These are phyloP conservation scores for Oropetium thomaeum DNA, from an alignment of 176 grass and related monocot species.

Conservation along the genomic window DNA sequence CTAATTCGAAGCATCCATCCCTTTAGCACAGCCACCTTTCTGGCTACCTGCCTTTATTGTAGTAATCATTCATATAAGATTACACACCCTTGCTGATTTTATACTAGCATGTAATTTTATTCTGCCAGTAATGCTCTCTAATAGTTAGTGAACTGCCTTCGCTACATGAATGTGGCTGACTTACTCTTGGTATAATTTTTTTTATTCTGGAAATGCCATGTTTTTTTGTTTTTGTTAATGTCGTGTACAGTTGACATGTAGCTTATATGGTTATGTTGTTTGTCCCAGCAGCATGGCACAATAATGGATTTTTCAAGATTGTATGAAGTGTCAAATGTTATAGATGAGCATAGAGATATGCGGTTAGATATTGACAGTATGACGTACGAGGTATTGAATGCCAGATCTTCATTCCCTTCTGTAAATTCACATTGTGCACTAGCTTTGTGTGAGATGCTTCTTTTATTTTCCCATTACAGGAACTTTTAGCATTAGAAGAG, in stretches of 20 bases:
- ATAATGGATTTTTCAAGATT: conserved; percentile 49
- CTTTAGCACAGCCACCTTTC: not conserved
- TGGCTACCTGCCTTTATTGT: not conserved
- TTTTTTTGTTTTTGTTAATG: conserved; percentile 33
- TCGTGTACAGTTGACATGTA: not conserved
- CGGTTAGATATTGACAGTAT: conserved; percentile 75
- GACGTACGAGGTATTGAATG: conserved; percentile 63
- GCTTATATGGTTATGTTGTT: conserved; percentile 31
- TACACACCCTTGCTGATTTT: not conserved
- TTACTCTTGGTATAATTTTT: not conserved
- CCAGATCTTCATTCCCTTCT: not conserved
- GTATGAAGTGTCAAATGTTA: conserved; percentile 43
- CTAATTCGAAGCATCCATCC: no score
- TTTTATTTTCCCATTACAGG: conserved; percentile 40
- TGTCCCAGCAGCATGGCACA: conserved; percentile 37
- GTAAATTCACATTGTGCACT: not conserved
- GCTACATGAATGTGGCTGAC: not conserved
- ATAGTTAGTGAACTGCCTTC: conserved; percentile 12
- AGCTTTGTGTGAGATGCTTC: conserved; percentile 15
- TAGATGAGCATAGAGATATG: conserved; percentile 74
- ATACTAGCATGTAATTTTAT: conserved; percentile 2
- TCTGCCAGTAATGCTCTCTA: not conserved
- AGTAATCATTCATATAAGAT: not conserved
- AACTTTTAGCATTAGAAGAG: conserved; percentile 75
- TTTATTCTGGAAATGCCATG: not conserved